Percentiles rank a stretch among this genome's conserved stretches.
Conservation (phyloP, 2,329 filamentous ascomycete genomes). For the Xylariaceae sp. region DNA sequence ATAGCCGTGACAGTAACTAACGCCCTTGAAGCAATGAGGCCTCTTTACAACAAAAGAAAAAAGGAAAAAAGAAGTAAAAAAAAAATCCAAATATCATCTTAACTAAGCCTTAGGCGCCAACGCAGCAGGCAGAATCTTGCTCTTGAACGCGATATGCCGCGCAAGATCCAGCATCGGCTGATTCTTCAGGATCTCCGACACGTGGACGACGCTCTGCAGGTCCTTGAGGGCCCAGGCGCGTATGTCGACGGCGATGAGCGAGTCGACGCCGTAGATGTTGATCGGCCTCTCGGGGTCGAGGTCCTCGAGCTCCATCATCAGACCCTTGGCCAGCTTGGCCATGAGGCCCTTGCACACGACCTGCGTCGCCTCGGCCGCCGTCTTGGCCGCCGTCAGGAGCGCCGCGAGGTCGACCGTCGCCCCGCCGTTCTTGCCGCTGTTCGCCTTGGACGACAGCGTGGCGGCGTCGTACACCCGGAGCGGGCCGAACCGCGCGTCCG, state of each 20-base stretch:
- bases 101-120: not conserved
- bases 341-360: constrained; percentile 25
- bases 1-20: too few species aligned
- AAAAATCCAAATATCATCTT: not conserved
- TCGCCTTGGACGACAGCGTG: constrained; percentile 13
- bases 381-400: constrained; percentile 20
- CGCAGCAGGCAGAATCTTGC: constrained; percentile 23
- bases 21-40: too few species aligned
- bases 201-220: constrained; percentile 23
- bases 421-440: constrained; percentile 16
- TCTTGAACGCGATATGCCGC: constrained; percentile 23
- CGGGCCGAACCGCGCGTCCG: constrained; percentile 26
- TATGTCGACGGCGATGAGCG: constrained; percentile 26
- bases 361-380: constrained; percentile 17
- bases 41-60: not conserved
- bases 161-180: constrained; percentile 25
- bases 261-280: constrained; percentile 27
- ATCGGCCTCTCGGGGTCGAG: constrained; percentile 24
- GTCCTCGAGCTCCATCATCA: constrained; percentile 30
- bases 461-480: constrained; percentile 23
- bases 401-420: constrained; percentile 19
- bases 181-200: constrained; percentile 24
- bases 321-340: constrained; percentile 26
- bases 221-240: constrained; percentile 27
- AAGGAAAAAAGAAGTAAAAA: not conserved